A percentile compares a stretch with the other conserved stretches of the same genome.
Conservation (phyloP, 2,329 filamentous ascomycete genomes). For the Cryphonectria naterciae region DNA sequence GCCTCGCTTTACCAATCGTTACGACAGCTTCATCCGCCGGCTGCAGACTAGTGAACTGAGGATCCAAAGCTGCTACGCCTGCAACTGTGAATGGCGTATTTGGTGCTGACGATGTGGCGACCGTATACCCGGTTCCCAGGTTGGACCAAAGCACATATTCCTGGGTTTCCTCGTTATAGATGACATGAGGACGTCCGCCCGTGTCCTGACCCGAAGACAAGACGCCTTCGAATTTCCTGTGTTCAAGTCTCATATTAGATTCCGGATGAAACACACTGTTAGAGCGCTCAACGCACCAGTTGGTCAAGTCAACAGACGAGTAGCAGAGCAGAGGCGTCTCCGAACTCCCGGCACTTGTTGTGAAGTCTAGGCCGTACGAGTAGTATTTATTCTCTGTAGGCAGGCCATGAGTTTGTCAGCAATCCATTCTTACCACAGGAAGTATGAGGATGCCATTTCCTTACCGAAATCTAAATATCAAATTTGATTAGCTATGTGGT, state of each 20-base stretch:
- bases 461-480: conserved; percentile 4
- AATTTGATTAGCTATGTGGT: not conserved
- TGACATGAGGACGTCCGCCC: conserved; percentile 16
- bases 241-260: not conserved
- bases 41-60: conserved; percentile 17
- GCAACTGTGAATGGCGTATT: conserved; percentile 13
- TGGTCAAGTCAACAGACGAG: conserved; percentile 20
- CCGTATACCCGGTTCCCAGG: conserved; percentile 7
- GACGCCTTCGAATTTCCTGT: conserved; percentile 19
- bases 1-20: conserved; percentile 4
- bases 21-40: conserved; percentile 18
- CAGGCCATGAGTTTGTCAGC: not conserved
- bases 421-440: not conserved
- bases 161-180: conserved; percentile 18
- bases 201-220: conserved; percentile 4
- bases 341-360: not conserved
- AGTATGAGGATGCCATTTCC: not conserved
- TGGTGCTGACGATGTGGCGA: conserved; percentile 20
- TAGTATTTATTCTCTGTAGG: conserved; percentile 20
- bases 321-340: conserved; percentile 16
- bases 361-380: conserved; percentile 24
- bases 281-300: conserved; percentile 10
- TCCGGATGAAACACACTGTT: not conserved
- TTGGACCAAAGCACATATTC: conserved; percentile 25
- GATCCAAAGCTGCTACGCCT: conserved; percentile 16